Evolutionary conservation across 768 basidiomycete species (phyloP), one percentile per base, ranked within the genome.

Genomic region (Mycena pura): DNA sequence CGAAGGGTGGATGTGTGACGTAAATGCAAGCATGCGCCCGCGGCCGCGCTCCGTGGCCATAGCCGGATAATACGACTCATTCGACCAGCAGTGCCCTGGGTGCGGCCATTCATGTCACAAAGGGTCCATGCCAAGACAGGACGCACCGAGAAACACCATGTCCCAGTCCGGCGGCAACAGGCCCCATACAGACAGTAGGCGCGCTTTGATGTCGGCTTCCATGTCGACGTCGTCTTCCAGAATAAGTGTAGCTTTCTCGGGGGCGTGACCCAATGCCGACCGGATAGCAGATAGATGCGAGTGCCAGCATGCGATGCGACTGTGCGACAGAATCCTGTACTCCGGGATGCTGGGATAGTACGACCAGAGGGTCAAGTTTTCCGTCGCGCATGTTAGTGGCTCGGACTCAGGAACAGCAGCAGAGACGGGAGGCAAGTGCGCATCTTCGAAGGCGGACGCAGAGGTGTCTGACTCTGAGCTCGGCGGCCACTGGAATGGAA

Each of bases 11-110:
- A 92, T 71, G 24, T 17, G 71, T 70, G 19, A 43, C n/a, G 13
- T 3, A 13, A 3, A 3, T 19, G 50, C n/a, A n/a, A 11, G 9
- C 25, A 74, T 72, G 21, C 50, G 22, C 44, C 36, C 25, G 44
- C 45, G 14, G 24, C 52, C 52, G 29, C 13, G 47, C 17, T 54
- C 50, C n/a, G n/a, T n/a, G n/a, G n/a, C 44, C 24, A 81, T 51
- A 6, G 84, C 72, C 3, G 82, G 77, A 34, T 82, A 73, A 57
- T 69, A 71, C 1, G 83, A 73, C 72, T 93, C 90, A 60, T 91
- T 77, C 21, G 89, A 91, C 91, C 91, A 92, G 68, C 90, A 92
- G 65, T 92, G 88, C 7, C 91, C 91, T 92, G n/a, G n/a, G n/a
- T n/a, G 63, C 17, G 61, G 28, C 48, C 31, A 66, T 59, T 36